phyloP scores from a whole-genome alignment of 305 asterid genomes.

The Fraxinus angustifolia region DNA sequence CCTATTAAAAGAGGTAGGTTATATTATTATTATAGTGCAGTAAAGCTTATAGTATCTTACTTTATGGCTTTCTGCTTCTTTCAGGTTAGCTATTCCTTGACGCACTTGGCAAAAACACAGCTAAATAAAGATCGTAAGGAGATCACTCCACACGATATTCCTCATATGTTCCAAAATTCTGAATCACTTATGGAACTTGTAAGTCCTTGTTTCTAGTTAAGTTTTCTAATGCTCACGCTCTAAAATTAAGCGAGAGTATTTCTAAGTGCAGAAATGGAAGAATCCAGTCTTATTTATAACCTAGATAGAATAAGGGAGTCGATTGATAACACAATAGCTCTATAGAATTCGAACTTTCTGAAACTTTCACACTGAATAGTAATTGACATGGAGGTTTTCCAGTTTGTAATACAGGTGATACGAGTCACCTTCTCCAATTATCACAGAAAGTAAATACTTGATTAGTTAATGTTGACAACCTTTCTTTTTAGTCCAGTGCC shows the following conservation, averaged over 20 bases:
- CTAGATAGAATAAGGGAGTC: background rate
- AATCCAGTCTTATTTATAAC: background rate
- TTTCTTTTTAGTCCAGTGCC: slow-evolving; percentile 3
- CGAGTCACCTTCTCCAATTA: slow-evolving; percentile 15
- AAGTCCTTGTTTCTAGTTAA: slow-evolving; percentile 33
- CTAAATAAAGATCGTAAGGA: slow-evolving; percentile 82
- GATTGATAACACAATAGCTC: background rate
- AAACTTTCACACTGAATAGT: background rate
- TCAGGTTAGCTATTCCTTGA: slow-evolving; percentile 95
- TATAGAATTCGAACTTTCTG: background rate
- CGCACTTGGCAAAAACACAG: slow-evolving; percentile 81
- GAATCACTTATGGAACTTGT: slow-evolving; percentile 78
- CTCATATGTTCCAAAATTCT: slow-evolving; percentile 74
- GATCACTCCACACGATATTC: slow-evolving; percentile 78
- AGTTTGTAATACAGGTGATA: slow-evolving; percentile 3
- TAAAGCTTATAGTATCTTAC: slow-evolving; percentile 23
- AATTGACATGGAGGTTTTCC: background rate
- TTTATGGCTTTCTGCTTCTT: slow-evolving; percentile 25
- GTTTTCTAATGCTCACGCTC: slow-evolving; percentile 8
- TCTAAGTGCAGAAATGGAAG: background rate
- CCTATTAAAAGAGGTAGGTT: slow-evolving; percentile 77
- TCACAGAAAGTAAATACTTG: slow-evolving; percentile 2
- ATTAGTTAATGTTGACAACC: slow-evolving; percentile 5
- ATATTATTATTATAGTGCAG: slow-evolving; percentile 5
- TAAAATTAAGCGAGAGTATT: background rate